Conservation (phyloP, 768 basidiomycete species). For the Phanerodontia chrysosporium region DNA sequence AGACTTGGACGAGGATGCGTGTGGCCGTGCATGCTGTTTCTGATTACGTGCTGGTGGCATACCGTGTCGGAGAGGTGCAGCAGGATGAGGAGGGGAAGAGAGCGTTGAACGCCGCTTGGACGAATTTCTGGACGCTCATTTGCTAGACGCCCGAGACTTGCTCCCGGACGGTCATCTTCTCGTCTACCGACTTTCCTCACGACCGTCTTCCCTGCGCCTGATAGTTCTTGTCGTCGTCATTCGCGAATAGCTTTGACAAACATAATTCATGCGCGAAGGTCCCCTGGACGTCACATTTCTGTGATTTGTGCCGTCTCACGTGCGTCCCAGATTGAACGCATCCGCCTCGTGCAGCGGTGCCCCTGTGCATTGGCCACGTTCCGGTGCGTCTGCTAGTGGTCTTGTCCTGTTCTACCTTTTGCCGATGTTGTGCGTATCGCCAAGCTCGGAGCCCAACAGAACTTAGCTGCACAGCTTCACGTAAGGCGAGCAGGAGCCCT, state of each 20-base stretch:
- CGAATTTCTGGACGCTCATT: background rate
- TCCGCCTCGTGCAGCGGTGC: background rate
- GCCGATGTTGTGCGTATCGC: background rate
- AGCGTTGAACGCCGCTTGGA: background rate
- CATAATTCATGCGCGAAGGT: too few species aligned
- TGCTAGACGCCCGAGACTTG: background rate
- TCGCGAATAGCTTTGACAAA: too few species aligned
- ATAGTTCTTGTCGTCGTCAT: too few species aligned
- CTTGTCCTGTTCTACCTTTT: background rate
- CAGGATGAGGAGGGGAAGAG: background rate
- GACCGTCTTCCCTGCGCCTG: too few species aligned
- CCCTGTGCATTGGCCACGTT: background rate
- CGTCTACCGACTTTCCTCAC: background rate
- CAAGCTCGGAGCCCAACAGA: background rate
- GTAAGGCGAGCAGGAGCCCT: background rate
- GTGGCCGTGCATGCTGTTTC: background rate
- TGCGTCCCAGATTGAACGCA: background rate
- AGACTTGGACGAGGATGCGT: slow-evolving; percentile 1
- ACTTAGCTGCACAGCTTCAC: background rate
- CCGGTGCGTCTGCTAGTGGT: too few species aligned
- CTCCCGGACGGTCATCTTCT: background rate
- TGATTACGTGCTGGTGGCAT: background rate
- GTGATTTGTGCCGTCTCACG: background rate
- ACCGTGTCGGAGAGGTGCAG: too few species aligned
- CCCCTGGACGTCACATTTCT: background rate